phyloP scores from a whole-genome alignment of 495 filamentous ascomycete species.

The Aspergillus haitiensis region DNA sequence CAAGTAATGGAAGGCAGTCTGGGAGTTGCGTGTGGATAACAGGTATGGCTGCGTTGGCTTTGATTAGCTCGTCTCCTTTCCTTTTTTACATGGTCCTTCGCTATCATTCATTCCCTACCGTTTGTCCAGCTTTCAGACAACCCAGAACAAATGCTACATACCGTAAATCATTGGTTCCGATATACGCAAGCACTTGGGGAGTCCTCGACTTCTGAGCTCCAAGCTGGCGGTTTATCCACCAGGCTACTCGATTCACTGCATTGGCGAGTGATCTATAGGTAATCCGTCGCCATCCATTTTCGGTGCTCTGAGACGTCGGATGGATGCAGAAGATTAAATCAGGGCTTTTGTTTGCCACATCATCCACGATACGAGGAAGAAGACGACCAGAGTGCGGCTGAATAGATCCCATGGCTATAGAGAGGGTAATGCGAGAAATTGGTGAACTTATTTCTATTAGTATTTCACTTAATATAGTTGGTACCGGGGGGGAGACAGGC shows the following conservation, averaged over 20 bases:
- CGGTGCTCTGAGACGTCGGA: conserved; percentile 41
- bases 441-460: too few relatives aligned
- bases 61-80: too few relatives aligned
- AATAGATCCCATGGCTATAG: too few relatives aligned
- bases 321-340: conserved; percentile 42
- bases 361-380: conserved; percentile 37
- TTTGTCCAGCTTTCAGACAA: conserved; percentile 29
- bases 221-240: conserved; percentile 44
- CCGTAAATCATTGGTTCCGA: conserved; percentile 33
- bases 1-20: conserved; percentile 34
- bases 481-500: too few relatives aligned
- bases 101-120: conserved; percentile 3
- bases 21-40: conserved; percentile 41
- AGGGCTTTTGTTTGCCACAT: conserved; percentile 40
- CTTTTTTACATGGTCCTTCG: too few relatives aligned
- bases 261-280: conserved; percentile 50
- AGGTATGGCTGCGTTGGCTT: conserved; percentile 27
- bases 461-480: too few relatives aligned
- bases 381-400: background rate
- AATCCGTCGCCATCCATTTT: conserved; percentile 54
- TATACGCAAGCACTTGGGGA: conserved; percentile 32
- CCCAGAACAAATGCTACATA: conserved; percentile 31
- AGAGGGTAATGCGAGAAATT: too few relatives aligned
- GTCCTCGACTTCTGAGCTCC: conserved; percentile 20
- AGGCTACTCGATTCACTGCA: conserved; percentile 53